Evolutionary conservation across 345 rosid species (phyloP).

Genomic region (Pugionium cornutum): DNA sequence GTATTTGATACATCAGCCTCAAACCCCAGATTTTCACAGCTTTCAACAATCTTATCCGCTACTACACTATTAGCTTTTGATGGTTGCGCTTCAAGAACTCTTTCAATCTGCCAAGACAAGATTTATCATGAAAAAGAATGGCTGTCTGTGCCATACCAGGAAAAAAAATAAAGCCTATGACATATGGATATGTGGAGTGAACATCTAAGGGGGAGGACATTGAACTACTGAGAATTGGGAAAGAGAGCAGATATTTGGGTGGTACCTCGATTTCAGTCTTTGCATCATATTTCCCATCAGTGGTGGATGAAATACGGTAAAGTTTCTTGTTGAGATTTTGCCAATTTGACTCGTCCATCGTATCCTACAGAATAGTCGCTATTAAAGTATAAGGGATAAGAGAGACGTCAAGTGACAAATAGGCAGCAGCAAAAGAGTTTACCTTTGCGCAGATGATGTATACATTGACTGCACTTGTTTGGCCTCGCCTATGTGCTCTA

Average conservation of each 20-base stretch:
- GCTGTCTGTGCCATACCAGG: slow-evolving; percentile 20
- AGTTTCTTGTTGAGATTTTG: slow-evolving; percentile 69
- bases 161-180: slow-evolving; percentile 1
- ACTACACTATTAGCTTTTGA: slow-evolving; percentile 36
- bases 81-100: slow-evolving; percentile 39
- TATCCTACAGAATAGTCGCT: slow-evolving; percentile 54
- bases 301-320: slow-evolving; percentile 77
- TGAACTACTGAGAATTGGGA: slow-evolving; percentile 21
- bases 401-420: slow-evolving; percentile 24
- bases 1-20: slow-evolving; percentile 36
- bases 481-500: slow-evolving; percentile 94
- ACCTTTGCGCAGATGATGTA: slow-evolving; percentile 93
- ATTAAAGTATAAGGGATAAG: slow-evolving; percentile 18
- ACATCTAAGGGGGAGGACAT: slow-evolving; percentile 5
- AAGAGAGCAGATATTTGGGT: slow-evolving; percentile 20
- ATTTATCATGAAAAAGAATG: slow-evolving; percentile 24
- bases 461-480: slow-evolving; percentile 76
- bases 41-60: slow-evolving; percentile 40
- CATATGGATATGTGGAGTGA: slow-evolving; percentile 18
- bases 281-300: slow-evolving; percentile 92
- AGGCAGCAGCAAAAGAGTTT: slow-evolving; percentile 26
- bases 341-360: slow-evolving; percentile 81
- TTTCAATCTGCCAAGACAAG: slow-evolving; percentile 60
- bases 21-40: slow-evolving; percentile 31
- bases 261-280: slow-evolving; percentile 70